Base-by-base conservation (phyloP, 1,139 yeast genomes). In the Oligophagozyma castellii region DNA sequence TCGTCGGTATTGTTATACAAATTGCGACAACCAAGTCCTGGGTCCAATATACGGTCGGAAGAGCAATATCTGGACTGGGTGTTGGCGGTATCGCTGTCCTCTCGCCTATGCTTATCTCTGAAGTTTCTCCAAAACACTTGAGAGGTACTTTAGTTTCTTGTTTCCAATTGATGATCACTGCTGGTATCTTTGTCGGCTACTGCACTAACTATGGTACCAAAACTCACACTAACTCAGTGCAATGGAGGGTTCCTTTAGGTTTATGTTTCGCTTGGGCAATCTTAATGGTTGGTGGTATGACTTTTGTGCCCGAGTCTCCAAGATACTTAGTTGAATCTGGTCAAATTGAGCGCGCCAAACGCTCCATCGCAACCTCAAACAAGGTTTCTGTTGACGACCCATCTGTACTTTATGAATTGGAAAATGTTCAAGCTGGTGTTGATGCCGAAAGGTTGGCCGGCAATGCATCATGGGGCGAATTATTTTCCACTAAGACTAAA, bases 281-380 rank as follows among this genome's bases (percentile, higher is more conserved):
- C 29, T 40, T 62, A 28, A 53, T 63, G 47, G 43, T 60, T 29
- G 41, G 53, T 28, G 89, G 80, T 51, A 69, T 77, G 70, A 42
- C 64, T 28, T 59, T 73, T 45, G 68, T 76, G 55, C 92, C 92
- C 34, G 93, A 79, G 56, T 73, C 89, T 23, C 86, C 93, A 42
- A 68, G 93, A 58, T 79, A 58, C 56, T 65, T 67, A 51, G 65
- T 75, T 37, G 67, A 71, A 37, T 58, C 52, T 29, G 70, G 64
- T 36, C 57, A 58, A 35, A 55, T 69, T 30, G 78, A 65, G 14
- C 67, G 66, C 31, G 92, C 89, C 19, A 66, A 65, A 55, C 47
- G 54, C 36, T 61, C 83, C 30, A 54, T 79, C 44, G 73, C 77
- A 29, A 67, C 54, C 40, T 67, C 74, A 30, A 73, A 75, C 60